Evolutionary conservation across 2,329 filamentous ascomycete genomes (phyloP).

Genomic region (Penicillium brasilianum): DNA sequence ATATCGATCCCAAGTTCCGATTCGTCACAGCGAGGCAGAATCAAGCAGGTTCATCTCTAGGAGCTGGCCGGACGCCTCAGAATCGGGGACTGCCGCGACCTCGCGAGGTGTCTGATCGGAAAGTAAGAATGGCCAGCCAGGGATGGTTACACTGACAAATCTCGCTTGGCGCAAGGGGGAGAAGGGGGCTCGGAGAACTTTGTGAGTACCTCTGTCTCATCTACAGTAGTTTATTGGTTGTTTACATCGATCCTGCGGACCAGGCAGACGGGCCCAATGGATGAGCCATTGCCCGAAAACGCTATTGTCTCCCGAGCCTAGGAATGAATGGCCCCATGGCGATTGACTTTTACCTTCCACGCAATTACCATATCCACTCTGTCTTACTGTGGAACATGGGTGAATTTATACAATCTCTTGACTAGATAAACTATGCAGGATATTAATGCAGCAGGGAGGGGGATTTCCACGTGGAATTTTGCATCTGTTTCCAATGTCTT

Average conservation of each 20-base stretch:
- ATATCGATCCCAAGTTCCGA: neutral
- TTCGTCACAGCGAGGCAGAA: neutral
- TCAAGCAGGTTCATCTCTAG: neutral
- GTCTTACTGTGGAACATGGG: neutral
- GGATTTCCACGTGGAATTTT: slow-evolving; percentile 5
- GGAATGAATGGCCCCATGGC: neutral
- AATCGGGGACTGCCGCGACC: neutral
- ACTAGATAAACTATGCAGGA: neutral
- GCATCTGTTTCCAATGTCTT: neutral
- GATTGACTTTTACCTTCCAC: neutral
- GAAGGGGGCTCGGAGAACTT: neutral
- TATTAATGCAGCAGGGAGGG: neutral
- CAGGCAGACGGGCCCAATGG: neutral
- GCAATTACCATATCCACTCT: neutral
- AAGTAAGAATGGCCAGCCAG: neutral
- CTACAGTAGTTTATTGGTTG: neutral
- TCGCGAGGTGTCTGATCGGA: neutral
- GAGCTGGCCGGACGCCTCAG: neutral
- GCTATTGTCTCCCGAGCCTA: neutral
- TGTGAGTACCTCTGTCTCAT: neutral
- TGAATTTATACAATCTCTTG: neutral
- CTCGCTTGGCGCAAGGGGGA: neutral
- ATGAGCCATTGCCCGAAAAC: neutral
- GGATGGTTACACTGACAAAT: neutral
- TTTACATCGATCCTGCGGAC: neutral